phyloP scores from a whole-genome alignment of 176 grass and related monocot species.

The Dendrocalamus sinicus region DNA sequence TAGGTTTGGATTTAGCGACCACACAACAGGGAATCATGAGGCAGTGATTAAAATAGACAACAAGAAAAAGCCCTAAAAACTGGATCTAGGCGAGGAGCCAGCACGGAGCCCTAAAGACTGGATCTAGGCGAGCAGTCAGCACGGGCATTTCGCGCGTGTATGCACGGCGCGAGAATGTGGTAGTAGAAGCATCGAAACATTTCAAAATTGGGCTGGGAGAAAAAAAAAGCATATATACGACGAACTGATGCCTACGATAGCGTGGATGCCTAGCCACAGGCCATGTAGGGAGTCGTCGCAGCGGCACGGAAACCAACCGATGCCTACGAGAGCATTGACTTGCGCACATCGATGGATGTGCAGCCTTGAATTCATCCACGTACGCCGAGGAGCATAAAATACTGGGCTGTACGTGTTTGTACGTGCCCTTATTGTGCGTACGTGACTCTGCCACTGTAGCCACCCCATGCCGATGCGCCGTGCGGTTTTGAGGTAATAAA shows the following conservation, averaged over 20 bases:
- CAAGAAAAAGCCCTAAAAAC: conserved; percentile 26
- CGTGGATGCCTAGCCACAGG: not conserved
- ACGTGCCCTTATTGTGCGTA: conserved; percentile 32
- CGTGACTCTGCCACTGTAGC: conserved; percentile 32
- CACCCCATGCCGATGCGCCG: conserved; percentile 46
- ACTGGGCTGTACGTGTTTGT: conserved; percentile 3
- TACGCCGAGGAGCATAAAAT: conserved; percentile 47
- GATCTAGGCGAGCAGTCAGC: conserved; percentile 1
- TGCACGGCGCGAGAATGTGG: not conserved
- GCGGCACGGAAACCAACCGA: conserved; percentile 27
- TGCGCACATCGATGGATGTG: not conserved
- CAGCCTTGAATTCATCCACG: conserved; percentile 17
- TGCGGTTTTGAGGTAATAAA: conserved; percentile 19
- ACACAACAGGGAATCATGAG: not conserved
- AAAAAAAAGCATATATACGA: too few relatives aligned
- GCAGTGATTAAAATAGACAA: not conserved
- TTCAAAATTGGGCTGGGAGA: not conserved
- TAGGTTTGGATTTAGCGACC: not conserved
- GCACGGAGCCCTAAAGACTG: conserved; percentile 34
- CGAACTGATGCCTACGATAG: too few relatives aligned
- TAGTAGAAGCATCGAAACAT: conserved; percentile 38
- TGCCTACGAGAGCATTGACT: conserved; percentile 39
- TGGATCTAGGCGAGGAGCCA: conserved; percentile 31
- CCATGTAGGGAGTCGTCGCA: not conserved
- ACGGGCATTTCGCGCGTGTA: not conserved